Percentiles rank a stretch among this genome's conserved stretches.
Conservation (phyloP, 805 yeast genomes). For the Saccharomycopsis capsularis region DNA sequence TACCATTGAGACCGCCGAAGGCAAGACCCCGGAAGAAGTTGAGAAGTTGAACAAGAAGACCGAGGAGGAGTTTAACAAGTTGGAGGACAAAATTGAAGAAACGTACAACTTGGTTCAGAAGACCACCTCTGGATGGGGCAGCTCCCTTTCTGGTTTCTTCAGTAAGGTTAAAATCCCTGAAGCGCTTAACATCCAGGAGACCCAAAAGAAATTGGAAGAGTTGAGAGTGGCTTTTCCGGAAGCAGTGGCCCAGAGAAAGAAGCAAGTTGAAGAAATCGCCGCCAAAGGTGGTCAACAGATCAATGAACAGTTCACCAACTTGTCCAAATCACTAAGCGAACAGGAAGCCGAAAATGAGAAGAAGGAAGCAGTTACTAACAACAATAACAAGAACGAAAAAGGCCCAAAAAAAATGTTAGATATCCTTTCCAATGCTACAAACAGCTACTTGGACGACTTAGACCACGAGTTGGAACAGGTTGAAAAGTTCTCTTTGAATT, state of each 20-base stretch:
- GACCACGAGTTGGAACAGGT: constrained; percentile 69
- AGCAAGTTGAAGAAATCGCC: constrained; percentile 15
- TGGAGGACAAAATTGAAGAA: constrained; percentile 48
- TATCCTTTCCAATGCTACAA: constrained; percentile 38
- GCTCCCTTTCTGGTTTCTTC: constrained; percentile 31
- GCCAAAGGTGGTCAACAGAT: constrained; percentile 20
- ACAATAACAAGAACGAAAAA: not conserved
- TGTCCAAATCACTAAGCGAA: constrained; percentile 24
- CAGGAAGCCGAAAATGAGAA: not conserved
- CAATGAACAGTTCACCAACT: constrained; percentile 15
- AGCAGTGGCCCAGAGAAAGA: constrained; percentile 14
- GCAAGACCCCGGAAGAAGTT: not conserved
- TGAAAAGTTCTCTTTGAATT: constrained; percentile 62
- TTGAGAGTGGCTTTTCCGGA: constrained; percentile 1
- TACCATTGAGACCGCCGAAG: not conserved
- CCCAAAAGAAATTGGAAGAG: constrained; percentile 18
- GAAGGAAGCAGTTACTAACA: constrained; percentile 16
- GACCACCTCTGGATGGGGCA: constrained; percentile 32
- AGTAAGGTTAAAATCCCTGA: constrained; percentile 32
- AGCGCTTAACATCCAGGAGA: constrained; percentile 24
- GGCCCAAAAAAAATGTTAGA: constrained; percentile 27
- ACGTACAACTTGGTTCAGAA: constrained; percentile 42
- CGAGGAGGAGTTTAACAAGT: constrained; percentile 42
- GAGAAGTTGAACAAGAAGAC: constrained; percentile 37
- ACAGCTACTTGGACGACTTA: constrained; percentile 58